Percentiles rank a stretch among this genome's conserved stretches.
Conservation (phyloP, 257 asterid species). For the Plantago elongata region DNA sequence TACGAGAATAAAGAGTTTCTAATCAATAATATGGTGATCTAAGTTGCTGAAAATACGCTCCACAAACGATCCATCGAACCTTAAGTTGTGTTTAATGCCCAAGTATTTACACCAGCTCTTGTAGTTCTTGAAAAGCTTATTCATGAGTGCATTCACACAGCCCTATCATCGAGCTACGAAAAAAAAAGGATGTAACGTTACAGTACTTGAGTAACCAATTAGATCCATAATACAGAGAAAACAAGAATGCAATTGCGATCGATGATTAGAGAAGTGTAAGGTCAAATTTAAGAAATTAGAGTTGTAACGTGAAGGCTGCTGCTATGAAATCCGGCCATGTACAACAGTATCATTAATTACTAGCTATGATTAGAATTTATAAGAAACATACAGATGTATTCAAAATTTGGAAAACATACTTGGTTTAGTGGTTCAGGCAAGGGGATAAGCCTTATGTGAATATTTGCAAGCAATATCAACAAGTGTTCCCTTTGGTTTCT, state of each 20-base stretch:
- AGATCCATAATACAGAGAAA: background rate
- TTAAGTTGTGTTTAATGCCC: constrained; percentile 66
- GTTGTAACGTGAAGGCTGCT: too few species aligned
- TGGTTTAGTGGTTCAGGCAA: constrained; percentile 61
- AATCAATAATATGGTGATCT: background rate
- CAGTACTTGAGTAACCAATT: too few species aligned
- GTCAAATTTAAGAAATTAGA: too few species aligned
- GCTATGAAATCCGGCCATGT: too few species aligned
- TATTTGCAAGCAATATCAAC: constrained; percentile 58
- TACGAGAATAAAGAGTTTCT: constrained; percentile 18
- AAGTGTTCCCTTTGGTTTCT: constrained; percentile 81
- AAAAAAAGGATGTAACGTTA: background rate
- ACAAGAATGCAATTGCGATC: background rate
- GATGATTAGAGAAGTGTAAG: too few species aligned
- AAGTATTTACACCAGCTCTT: constrained; percentile 80
- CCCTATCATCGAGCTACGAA: constrained; percentile 66
- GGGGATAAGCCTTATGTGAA: constrained; percentile 66
- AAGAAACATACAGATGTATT: too few species aligned
- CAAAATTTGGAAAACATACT: constrained; percentile 30
- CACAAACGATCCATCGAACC: constrained; percentile 34
- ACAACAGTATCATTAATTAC: too few species aligned
- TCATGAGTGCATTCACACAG: constrained; percentile 67
- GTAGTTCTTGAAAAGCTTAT: constrained; percentile 73
- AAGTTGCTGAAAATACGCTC: background rate
- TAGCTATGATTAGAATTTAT: too few species aligned